Base-by-base conservation (phyloP, 2,329 filamentous ascomycete species). In the Colletotrichum destructivum region DNA sequence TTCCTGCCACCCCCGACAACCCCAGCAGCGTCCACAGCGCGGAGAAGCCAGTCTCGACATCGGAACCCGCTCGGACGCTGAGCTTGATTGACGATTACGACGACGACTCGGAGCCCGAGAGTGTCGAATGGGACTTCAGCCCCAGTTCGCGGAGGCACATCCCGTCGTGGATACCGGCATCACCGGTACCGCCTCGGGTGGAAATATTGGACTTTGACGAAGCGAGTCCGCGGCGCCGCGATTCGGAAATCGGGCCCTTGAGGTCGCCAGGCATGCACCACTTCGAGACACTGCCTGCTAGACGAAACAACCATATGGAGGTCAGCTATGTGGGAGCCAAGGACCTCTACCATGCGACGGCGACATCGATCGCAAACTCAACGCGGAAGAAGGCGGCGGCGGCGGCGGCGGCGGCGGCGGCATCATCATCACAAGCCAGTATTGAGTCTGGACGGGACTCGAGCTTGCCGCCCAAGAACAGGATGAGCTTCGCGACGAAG, bases 291-390 rank as follows among this genome's bases (percentile, higher is more conserved):
- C 59, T 70, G 18, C 69, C 67, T 11, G 73, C 62, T 7, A 64
- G 66, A 31, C 71, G 68, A 23, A 74, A 71, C 61, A 75, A 73
- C 40, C 68, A 68, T 42, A 75, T 70, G 69, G 67, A 74, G 52
- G 61, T 72, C 23, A 72, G 71, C 16, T 70, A 65, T 26, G 68
- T 68, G 46, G 68, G 68, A 4, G 73, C 73, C 26, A 71, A 75
- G 40, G 76, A 77, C 51, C 73, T 78, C 13, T 78, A 78, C 60
- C 77, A 78, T 54, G 69, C 71, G 12, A 73, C 76, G n/a, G 71
- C 75, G 5, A 74, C 74, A 16, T 72, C 76, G 35, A 71, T 77
- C 8, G 76, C 76, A 9, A 67, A 66, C 16, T 73, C 73, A 13
- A 46, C 71, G 8, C 46, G 46, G 54, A 62, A 40, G 38, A 52